Percentiles rank a stretch among this genome's conserved stretches.
Evolutionary conservation across 2,329 filamentous ascomycete genomes (phyloP).

Genomic region (Aspergillus amoenus): DNA sequence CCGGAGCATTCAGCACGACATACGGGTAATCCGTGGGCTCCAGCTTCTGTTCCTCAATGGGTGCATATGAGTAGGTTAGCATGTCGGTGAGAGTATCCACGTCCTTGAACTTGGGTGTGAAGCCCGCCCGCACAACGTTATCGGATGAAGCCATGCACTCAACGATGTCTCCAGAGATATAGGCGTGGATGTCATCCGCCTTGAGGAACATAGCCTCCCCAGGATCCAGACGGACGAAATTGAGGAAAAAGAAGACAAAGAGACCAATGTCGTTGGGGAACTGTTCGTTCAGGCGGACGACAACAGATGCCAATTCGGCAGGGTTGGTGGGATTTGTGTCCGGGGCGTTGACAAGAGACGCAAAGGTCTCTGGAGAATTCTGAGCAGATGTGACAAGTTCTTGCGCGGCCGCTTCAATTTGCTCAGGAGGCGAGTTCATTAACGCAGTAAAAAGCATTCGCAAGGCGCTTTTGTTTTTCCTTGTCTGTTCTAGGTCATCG

Average conservation of each 20-base stretch:
- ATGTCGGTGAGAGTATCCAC: constrained; percentile 83
- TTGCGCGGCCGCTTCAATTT: constrained; percentile 64
- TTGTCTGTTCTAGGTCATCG: constrained; percentile 44
- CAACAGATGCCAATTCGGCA: constrained; percentile 71
- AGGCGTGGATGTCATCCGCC: constrained; percentile 96
- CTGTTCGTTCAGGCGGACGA: constrained; percentile 73
- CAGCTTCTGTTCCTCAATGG: constrained; percentile 95
- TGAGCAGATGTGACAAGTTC: constrained; percentile 71
- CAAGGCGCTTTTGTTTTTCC: constrained; percentile 74
- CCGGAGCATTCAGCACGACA: constrained; percentile 74
- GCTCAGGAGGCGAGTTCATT: constrained; percentile 72
- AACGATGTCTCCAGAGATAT: constrained; percentile 76
- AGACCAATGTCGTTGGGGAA: constrained; percentile 90
- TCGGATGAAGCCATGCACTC: constrained; percentile 99
- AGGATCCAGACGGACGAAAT: constrained; percentile 82
- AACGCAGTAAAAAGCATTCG: constrained; percentile 73
- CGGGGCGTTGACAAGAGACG: constrained; percentile 47
- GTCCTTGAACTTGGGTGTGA: constrained; percentile 99
- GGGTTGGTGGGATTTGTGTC: constrained; percentile 38
- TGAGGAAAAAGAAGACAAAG: constrained; percentile 96
- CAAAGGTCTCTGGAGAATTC: constrained; percentile 69
- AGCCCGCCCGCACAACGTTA: constrained; percentile 94
- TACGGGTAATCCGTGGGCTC: constrained; percentile 80
- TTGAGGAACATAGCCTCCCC: constrained; percentile 96
- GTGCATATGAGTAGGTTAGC: constrained; percentile 93